Evolutionary conservation across 768 basidiomycete genomes (phyloP), one percentile per base, ranked within the genome.

Genomic region (Solioccasus polychromus): DNA sequence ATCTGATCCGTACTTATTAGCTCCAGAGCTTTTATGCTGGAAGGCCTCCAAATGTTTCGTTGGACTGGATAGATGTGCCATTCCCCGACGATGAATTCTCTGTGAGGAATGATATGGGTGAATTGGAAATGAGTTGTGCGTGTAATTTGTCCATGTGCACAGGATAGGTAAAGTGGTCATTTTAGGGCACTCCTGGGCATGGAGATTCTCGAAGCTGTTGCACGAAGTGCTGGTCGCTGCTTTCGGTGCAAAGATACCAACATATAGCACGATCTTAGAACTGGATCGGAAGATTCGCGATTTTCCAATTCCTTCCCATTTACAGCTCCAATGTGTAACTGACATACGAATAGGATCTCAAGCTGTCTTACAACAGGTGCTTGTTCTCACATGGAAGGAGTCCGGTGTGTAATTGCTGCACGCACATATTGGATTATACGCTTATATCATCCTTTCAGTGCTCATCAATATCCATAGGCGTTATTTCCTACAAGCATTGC

Each of bases 401-500:
- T 67, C 66, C 19, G 72, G 81, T 77, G 39, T 44, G 71, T 62
- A 8, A 30, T 40, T 18, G 15, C 35, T 22, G 4, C 24, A 10
- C n/a, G 8, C 2, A 40, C 37, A 15, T 28, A 30, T 4, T 41
- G 29, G 24, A 11, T 10, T 15, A 19, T 18, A 14, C 18, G 18
- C 43, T 45, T 19, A 45, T 46, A 32, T 28, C 34, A 3, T 19
- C 14, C 26, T 0, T n/a, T 17, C 46, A 84, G 84, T 76, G 0
- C 68, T 86, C 26, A 64, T 87, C 24, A 79, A 79, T 53, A 68
- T 88, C 14, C 85, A 87, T 56, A 72, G 85, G 23, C 71, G 78
- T 14, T 85, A 84, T 60, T 83, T 87, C 54, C 79, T 79, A 2
- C 80, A 80, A 54, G 82, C 83, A 0, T 62, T 88, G 17, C 76